Evolutionary conservation across 345 rosid species (phyloP).

Genomic region (Salix suchowensis): DNA sequence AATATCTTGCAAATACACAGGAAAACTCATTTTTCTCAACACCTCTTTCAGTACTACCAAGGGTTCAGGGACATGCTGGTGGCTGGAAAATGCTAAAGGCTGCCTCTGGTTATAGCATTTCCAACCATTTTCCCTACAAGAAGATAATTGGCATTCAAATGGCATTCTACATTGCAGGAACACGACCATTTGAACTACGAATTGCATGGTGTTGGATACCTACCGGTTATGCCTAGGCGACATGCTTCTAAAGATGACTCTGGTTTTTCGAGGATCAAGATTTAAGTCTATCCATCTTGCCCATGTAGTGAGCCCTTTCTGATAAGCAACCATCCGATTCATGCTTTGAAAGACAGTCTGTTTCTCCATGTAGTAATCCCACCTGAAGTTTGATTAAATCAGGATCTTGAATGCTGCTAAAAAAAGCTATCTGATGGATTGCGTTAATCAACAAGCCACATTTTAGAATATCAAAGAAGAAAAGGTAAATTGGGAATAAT

Average conservation of each 20-base stretch:
- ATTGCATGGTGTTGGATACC: background rate
- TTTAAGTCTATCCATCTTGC: conserved; percentile 66
- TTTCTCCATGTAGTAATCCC: conserved; percentile 73
- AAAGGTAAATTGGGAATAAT: background rate
- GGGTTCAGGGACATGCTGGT: conserved; percentile 59
- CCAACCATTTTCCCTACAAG: conserved; percentile 72
- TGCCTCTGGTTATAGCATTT: conserved; percentile 76
- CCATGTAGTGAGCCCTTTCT: conserved; percentile 68
- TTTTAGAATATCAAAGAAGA: background rate
- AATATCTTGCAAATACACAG: conserved; percentile 70
- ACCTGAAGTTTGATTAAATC: conserved; percentile 32
- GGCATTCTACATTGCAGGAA: background rate
- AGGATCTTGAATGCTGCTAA: background rate
- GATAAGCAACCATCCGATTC: conserved; percentile 70
- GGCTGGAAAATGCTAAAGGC: conserved; percentile 56
- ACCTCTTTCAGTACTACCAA: conserved; percentile 65
- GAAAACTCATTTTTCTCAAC: conserved; percentile 60
- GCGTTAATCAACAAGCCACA: background rate
- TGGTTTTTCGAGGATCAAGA: conserved; percentile 47
- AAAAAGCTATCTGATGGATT: background rate
- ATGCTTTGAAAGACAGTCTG: conserved; percentile 33
- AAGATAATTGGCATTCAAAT: background rate
- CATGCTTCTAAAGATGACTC: conserved; percentile 65
- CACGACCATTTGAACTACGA: background rate
- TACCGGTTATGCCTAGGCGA: conserved; percentile 71